phyloP scores from a whole-genome alignment of 169 alveolate genomes.

The Cryptosporidium baileyi region DNA sequence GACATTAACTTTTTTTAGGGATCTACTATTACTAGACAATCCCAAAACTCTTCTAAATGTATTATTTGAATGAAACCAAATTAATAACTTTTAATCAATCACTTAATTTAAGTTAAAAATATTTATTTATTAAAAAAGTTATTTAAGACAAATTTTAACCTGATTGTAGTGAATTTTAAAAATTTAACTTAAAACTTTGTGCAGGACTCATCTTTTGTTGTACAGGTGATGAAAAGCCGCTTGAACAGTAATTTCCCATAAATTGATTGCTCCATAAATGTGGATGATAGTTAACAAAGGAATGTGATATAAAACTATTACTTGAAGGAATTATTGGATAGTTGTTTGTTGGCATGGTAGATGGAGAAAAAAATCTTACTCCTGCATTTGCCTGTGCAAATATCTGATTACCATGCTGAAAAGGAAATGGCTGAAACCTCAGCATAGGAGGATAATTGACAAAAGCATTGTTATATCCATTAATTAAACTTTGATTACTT shows the following conservation, averaged over 20 bases:
- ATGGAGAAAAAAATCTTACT: constrained; percentile 27
- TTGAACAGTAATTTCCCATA: neutral
- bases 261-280: neutral
- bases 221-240: constrained; percentile 14
- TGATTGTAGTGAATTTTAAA: too few species aligned
- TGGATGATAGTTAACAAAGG: neutral
- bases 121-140: too few species aligned
- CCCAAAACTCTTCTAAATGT: neutral
- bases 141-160: too few species aligned
- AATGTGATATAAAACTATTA: constrained; percentile 23
- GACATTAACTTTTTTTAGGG: neutral
- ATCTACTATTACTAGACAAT: neutral
- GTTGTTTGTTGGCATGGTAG: neutral
- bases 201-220: constrained; percentile 17
- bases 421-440: neutral
- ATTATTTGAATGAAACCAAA: too few species aligned
- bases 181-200: constrained; percentile 1
- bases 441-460: neutral
- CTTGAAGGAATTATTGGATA: neutral
- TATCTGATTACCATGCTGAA: constrained; percentile 17
- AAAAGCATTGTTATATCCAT: neutral
- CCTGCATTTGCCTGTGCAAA: constrained; percentile 58
- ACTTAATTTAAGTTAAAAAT: too few species aligned
- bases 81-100: too few species aligned
- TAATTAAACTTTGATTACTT: neutral